A percentile compares a stretch with the other conserved stretches of the same genome.
Evolutionary conservation across 768 basidiomycete species (phyloP).

Genomic region (Podaxis sp.): DNA sequence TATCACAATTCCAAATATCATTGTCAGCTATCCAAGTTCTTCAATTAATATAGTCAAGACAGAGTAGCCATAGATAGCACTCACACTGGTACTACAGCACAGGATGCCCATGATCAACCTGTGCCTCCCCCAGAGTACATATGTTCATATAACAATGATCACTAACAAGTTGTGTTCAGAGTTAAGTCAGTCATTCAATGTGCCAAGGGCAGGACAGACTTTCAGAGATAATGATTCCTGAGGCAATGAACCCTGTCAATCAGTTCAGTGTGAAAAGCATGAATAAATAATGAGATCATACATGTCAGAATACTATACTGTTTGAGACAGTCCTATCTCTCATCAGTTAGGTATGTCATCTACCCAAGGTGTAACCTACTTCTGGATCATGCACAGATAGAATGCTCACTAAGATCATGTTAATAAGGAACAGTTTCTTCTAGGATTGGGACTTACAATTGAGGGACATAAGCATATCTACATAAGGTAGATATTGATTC

Average conservation of each 20-base stretch:
- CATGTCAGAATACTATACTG: conserved; percentile 33
- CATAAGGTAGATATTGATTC: conserved; percentile 40
- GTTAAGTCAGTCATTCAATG: neutral
- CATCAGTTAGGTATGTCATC: neutral
- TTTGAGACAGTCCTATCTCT: conserved; percentile 24
- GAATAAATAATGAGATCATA: conserved; percentile 15
- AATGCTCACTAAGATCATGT: conserved; percentile 7
- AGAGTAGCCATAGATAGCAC: neutral
- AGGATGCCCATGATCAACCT: conserved; percentile 33
- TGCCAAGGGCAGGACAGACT: conserved; percentile 20
- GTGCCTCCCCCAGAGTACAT: conserved; percentile 43
- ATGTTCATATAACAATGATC: conserved; percentile 42
- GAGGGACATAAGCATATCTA: conserved; percentile 37
- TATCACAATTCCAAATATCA: conserved; percentile 30
- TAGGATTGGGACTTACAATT: conserved; percentile 22
- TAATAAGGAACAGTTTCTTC: neutral
- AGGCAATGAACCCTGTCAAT: conserved; percentile 30
- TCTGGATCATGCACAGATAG: conserved; percentile 22
- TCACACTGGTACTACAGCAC: conserved; percentile 23
- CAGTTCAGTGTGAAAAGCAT: neutral
- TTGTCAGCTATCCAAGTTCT: conserved; percentile 25
- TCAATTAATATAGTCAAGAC: neutral
- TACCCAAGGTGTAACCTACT: conserved; percentile 11
- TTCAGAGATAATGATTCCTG: conserved; percentile 39
- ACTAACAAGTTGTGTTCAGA: conserved; percentile 19